phyloP scores from a whole-genome alignment of 1,284 basidiomycete genomes.

The Lignosus rhinocerotis region DNA sequence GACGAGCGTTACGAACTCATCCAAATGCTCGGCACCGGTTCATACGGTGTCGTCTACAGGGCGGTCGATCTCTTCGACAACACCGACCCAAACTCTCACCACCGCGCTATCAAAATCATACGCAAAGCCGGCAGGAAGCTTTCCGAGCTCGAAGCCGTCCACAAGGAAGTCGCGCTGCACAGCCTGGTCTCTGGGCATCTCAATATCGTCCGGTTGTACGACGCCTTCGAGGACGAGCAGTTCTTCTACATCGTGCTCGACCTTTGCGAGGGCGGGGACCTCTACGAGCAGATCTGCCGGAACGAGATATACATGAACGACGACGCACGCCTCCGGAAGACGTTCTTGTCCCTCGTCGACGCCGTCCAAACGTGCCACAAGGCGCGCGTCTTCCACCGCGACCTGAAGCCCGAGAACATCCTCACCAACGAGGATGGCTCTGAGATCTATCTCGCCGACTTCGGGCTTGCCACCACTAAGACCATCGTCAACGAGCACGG shows the following conservation, averaged over 20 bases:
- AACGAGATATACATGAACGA: constrained; percentile 49
- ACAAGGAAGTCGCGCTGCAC: constrained; percentile 44
- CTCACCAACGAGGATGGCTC: constrained; percentile 50
- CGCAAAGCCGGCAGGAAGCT: constrained; percentile 13
- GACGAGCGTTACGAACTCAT: constrained; percentile 16
- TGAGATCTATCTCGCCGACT: constrained; percentile 62
- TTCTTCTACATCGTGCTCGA: constrained; percentile 65
- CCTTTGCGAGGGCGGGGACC: constrained; percentile 63
- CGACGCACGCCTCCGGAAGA: constrained; percentile 49
- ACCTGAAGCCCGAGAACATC: constrained; percentile 78
- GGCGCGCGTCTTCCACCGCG: constrained; percentile 67
- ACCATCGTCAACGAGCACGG: constrained; percentile 51
- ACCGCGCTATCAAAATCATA: constrained; percentile 33
- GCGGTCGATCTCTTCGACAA: constrained; percentile 29
- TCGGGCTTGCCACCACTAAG: constrained; percentile 66
- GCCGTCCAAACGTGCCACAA: constrained; percentile 63
- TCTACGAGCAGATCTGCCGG: constrained; percentile 62
- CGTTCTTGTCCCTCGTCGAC: constrained; percentile 64
- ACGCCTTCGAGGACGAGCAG: constrained; percentile 55
- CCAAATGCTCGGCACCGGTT: constrained; percentile 32
- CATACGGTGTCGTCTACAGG: constrained; percentile 37
- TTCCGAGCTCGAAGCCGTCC: constrained; percentile 10
- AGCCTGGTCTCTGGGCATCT: constrained; percentile 56
- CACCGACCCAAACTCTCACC: constrained; percentile 3
- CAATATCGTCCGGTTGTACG: constrained; percentile 60